Evolutionary conservation across 2,329 filamentous ascomycete species (phyloP).

Genomic region (Trichoderma atrobrunneum): DNA sequence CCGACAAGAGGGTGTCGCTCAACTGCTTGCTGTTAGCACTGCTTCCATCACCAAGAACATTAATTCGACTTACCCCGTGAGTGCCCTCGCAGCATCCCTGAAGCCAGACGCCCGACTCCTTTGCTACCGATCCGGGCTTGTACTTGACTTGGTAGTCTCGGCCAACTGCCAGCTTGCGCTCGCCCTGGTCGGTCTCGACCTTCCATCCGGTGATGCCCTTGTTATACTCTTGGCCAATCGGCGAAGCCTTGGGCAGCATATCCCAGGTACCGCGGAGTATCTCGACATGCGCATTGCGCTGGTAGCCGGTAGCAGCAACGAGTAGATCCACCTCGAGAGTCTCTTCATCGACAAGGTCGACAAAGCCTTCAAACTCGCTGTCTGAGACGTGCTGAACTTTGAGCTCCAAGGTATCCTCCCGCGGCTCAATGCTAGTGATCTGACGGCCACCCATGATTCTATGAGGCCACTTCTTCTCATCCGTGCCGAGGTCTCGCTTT

Average conservation of each 20-base stretch:
- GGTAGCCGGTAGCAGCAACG: slow-evolving; percentile 85
- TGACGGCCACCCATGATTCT: slow-evolving; percentile 70
- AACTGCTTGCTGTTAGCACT: slow-evolving; percentile 45
- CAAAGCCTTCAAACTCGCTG: slow-evolving; percentile 41
- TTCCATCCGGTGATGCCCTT: slow-evolving; percentile 43
- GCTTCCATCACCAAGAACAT: not conserved
- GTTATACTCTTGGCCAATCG: slow-evolving; percentile 29
- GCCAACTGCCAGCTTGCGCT: slow-evolving; percentile 60
- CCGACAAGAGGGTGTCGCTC: slow-evolving; percentile 78
- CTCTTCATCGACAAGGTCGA: slow-evolving; percentile 48
- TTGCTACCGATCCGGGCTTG: slow-evolving; percentile 62
- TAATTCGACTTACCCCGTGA: slow-evolving; percentile 71
- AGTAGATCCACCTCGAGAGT: slow-evolving; percentile 73
- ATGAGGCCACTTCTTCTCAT: slow-evolving; percentile 76
- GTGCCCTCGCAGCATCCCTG: slow-evolving; percentile 93
- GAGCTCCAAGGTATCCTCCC: slow-evolving; percentile 54
- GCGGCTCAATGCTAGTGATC: slow-evolving; percentile 59
- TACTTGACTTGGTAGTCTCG: slow-evolving; percentile 80
- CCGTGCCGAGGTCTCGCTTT: slow-evolving; percentile 63
- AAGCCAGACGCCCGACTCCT: slow-evolving; percentile 79
- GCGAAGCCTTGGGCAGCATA: slow-evolving; percentile 58
- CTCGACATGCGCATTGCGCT: slow-evolving; percentile 71
- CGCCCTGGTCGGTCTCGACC: slow-evolving; percentile 37
- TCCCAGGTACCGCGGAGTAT: slow-evolving; percentile 67
- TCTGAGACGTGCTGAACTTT: slow-evolving; percentile 50